Conservation (phyloP, 306 rosid species). For the Ochetophila trinervis region DNA sequence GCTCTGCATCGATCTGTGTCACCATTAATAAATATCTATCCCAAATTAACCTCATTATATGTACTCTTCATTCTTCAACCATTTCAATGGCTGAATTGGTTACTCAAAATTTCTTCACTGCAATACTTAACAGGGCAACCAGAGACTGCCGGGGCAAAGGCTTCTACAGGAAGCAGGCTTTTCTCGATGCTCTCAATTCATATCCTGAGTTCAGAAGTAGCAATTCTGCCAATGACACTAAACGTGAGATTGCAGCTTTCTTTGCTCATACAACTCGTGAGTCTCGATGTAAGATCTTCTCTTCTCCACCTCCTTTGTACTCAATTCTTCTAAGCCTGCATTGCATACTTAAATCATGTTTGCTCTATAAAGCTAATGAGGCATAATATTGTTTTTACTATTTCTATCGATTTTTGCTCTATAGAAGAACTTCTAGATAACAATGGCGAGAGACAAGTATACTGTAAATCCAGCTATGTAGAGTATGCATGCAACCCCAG, state of each 20-base stretch:
- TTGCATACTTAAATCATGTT: too few species aligned
- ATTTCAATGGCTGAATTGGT: too few species aligned
- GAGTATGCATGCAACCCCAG: conserved; percentile 26
- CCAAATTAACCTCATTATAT: too few species aligned
- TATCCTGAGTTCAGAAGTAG: conserved; percentile 16
- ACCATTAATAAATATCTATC: too few species aligned
- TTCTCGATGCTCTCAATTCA: conserved; percentile 20
- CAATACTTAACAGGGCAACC: conserved; percentile 17
- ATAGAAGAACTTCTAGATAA: too few species aligned
- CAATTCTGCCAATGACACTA: conserved; percentile 19
- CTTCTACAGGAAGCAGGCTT: conserved; percentile 31
- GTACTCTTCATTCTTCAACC: not conserved
- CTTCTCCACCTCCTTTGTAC: too few species aligned
- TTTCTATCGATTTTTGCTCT: conserved; percentile 19
- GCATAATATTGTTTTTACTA: too few species aligned
- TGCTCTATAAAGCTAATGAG: too few species aligned
- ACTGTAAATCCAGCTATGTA: conserved; percentile 15
- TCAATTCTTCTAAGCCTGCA: too few species aligned
- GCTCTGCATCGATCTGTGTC: not conserved
- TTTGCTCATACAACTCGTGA: conserved; percentile 35
- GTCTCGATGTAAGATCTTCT: conserved; percentile 21
- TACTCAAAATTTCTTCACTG: conserved; percentile 18
- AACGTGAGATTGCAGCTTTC: conserved; percentile 37
- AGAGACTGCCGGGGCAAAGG: conserved; percentile 21
- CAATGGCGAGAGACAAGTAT: too few species aligned